Evolutionary conservation across 352 stramenopile genomes (phyloP).

Genomic region (Pilasporangium apinafurcum): DNA sequence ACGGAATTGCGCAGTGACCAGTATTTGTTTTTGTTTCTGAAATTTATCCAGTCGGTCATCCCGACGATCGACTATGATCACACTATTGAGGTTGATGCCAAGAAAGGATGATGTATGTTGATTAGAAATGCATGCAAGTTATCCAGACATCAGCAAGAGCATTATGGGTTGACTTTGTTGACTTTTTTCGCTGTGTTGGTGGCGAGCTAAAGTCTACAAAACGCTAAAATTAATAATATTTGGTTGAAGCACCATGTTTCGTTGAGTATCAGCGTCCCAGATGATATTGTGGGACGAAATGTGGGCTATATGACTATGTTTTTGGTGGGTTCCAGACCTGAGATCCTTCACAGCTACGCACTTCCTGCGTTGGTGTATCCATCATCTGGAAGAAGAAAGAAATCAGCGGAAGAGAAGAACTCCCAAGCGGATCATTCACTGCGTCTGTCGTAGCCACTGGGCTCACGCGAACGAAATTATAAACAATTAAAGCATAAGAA

Average conservation of each 20-base stretch:
- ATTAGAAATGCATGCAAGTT: slow-evolving; percentile 1
- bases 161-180: neutral
- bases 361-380: too few relatives aligned
- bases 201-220: neutral
- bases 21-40: slow-evolving; percentile 99
- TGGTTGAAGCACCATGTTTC: neutral
- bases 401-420: too few relatives aligned
- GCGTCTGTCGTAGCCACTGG: too few relatives aligned
- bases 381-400: too few relatives aligned
- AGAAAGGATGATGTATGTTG: too few relatives aligned
- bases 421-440: too few relatives aligned
- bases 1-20: slow-evolving; percentile 89
- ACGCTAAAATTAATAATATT: neutral
- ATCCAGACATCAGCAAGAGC: neutral
- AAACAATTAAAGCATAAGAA: neutral
- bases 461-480: too few relatives aligned
- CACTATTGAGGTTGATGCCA: slow-evolving; percentile 94
- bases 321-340: too few relatives aligned
- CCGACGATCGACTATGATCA: slow-evolving; percentile 99
- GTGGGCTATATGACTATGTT: neutral
- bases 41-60: slow-evolving; percentile 99
- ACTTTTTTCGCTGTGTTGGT: neutral
- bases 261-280: neutral
- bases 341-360: too few relatives aligned
- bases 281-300: neutral